These are phyloP conservation scores for Exidia glandulosa DNA, from an alignment of 768 basidiomycete species.

Conservation along the genomic window DNA sequence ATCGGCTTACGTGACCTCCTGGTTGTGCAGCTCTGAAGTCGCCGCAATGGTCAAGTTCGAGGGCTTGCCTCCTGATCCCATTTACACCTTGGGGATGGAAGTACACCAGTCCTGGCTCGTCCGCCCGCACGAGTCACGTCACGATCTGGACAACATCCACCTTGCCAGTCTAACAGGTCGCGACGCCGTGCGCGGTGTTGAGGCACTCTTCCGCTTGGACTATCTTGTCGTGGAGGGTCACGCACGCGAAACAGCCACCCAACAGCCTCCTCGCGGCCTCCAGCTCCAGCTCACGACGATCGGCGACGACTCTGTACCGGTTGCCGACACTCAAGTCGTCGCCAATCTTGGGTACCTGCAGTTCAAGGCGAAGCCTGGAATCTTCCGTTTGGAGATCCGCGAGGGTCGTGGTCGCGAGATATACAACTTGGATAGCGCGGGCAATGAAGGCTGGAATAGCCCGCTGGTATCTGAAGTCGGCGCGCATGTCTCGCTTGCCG, in stretches of 20 bases:
- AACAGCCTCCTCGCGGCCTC: conserved; percentile 74
- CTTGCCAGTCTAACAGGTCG: conserved; percentile 51
- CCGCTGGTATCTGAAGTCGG: conserved; percentile 56
- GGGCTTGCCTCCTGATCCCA: conserved; percentile 69
- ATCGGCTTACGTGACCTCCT: neutral
- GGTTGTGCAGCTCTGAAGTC: conserved; percentile 39
- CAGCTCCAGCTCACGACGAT: conserved; percentile 66
- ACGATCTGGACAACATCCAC: conserved; percentile 95
- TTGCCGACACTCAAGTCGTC: conserved; percentile 87
- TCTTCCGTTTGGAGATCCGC: conserved; percentile 73
- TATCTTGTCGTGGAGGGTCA: conserved; percentile 92
- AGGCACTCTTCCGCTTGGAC: conserved; percentile 79
- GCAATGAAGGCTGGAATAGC: conserved; percentile 84
- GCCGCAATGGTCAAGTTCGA: conserved; percentile 52
- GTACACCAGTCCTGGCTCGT: conserved; percentile 89
- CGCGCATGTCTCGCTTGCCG: conserved; percentile 67
- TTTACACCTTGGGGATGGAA: conserved; percentile 91
- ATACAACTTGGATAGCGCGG: conserved; percentile 74
- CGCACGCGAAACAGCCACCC: conserved; percentile 59
- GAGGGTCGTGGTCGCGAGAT: conserved; percentile 72
- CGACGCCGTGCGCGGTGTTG: conserved; percentile 43
- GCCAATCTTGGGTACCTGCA: conserved; percentile 95
- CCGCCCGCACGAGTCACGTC: conserved; percentile 73
- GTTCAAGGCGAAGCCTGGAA: conserved; percentile 87
- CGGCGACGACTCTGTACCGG: conserved; percentile 26